Evolutionary conservation across 495 filamentous ascomycete species (phyloP).

Genomic region (Annulohypoxylon moriforme): DNA sequence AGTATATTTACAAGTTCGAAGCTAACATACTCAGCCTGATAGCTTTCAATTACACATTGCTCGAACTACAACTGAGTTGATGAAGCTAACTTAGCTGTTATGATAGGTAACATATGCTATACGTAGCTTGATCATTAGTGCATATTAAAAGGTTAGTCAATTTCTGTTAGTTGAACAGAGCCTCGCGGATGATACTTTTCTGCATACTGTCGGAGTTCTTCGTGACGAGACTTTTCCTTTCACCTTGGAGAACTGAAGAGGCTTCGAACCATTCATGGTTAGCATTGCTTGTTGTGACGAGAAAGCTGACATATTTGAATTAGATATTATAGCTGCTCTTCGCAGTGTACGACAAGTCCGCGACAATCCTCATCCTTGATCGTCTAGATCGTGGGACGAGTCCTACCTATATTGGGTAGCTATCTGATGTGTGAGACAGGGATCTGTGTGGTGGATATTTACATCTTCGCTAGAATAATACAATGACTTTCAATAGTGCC

Average conservation of each 20-base stretch:
- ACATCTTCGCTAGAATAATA: background rate
- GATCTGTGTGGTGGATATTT: background rate
- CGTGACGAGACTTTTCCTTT: slow-evolving; percentile 75
- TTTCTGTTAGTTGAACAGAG: slow-evolving; percentile 34
- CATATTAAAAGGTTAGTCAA: slow-evolving; percentile 28
- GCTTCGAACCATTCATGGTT: slow-evolving; percentile 35
- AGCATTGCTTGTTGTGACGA: slow-evolving; percentile 9
- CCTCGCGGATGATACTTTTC: slow-evolving; percentile 82
- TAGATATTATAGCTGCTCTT: background rate
- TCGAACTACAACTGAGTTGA: slow-evolving; percentile 14
- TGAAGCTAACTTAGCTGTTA: slow-evolving; percentile 34
- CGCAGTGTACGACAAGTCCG: background rate
- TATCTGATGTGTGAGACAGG: background rate
- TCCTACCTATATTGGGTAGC: background rate
- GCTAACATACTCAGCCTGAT: slow-evolving; percentile 59
- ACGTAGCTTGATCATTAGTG: background rate
- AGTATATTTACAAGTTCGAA: background rate
- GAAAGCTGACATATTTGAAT: slow-evolving; percentile 15
- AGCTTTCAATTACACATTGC: slow-evolving; percentile 20
- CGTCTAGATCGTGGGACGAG: background rate
- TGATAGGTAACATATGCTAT: slow-evolving; percentile 49
- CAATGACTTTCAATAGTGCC: background rate
- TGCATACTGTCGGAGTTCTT: slow-evolving; percentile 81
- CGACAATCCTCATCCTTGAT: background rate
- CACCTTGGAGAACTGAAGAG: slow-evolving; percentile 96